Evolutionary conservation across 2,329 filamentous ascomycete genomes (phyloP), one percentile per base, ranked within the genome.

Genomic region (Metarhizium guizhouense): DNA sequence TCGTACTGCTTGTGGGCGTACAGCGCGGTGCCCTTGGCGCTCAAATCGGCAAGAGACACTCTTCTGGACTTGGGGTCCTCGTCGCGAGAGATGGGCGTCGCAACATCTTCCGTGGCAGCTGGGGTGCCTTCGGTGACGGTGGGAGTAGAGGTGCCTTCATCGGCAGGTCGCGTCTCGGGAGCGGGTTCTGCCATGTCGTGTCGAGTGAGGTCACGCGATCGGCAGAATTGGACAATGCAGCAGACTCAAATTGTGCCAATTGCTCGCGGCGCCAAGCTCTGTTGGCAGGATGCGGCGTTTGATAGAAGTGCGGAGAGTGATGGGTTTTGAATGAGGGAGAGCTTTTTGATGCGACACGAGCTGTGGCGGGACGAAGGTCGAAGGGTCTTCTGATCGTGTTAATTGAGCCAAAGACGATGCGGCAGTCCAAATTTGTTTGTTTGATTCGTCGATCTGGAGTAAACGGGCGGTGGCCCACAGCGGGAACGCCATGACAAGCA

Each of bases 1-100:
- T 87, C 83, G 71, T 91, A 96, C 70, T 95, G 88, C 75, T 93
- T 95, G 67, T 92, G 86, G 25, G 87, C 86, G 74, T 95, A 97
- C 64, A 95, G 84, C 18, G 90, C 84, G 20, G 88, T 86, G 45
- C 89, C 94, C 68, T 87, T 87, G 58, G 88, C 87, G 65, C 83
- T 86, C 61, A 96, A 80, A 67, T 95, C 87, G 59, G 86, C 83
- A 49, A 95, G 80, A 43, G 84, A 85, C 57, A 87, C 83, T 68
- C 79, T 83, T 65, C 73, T 73, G 29, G 76, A 79, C 56, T 76
- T 76, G 62, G 68, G 61, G 59, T 77, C 76, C 55, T 77, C 72
- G 54, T 77, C 75, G 49, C 60, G 61, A 50, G 64, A 68, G 47
- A 64, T 62, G 36, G 57, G 59, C 53, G 62, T 61, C 53, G 66